Base-by-base conservation (phyloP, 2,329 filamentous ascomycete species). In the Colletotrichum sojae region DNA sequence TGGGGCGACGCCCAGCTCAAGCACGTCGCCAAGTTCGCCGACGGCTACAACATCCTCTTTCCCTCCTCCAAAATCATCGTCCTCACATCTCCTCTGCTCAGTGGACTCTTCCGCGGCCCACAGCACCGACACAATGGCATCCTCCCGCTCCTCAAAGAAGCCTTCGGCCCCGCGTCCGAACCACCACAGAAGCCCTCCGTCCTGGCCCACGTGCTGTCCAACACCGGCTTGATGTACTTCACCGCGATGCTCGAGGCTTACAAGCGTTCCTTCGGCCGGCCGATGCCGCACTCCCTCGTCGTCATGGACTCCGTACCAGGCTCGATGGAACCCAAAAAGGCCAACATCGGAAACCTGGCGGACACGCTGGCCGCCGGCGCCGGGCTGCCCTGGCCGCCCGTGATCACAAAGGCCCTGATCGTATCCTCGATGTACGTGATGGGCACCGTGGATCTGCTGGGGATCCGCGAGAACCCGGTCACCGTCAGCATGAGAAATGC, bases 1-100 rank as follows among this genome's bases (percentile, higher is more conserved):
- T 89, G 86, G 88, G 86, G 88, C 62, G 88, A 90, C 69, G 85
- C 84, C 20, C 78, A 79, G 25, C 83, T 86, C 5, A 86, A 85
- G 69, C 83, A 89, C 73, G 81, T 89, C 25, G 78, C 80, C 67
- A 89, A 90, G 75, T 90, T 89, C 72, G 80, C 83, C n/a, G 81
- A 83, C 15, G 85, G 84, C 31, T 89, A 85, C 76, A 81, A 80
- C 48, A 73, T 76, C 13, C 81, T 88, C 0, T 89, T 82, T 72
- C 87, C 88, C 0, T 71, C 76, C 22, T 81, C 86, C 10, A 80
- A 81, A 49, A 84, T 88, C 66, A 77, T 89, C 25, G 80, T 88
- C 22, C 78, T 87, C 18, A 80, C 88, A 22, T 85, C 83, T 3
- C 81, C 83, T 36, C 87, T 86, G 63, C 76, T 84, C 10, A 82